Conservation (phyloP, 352 stramenopile genomes). For the Phytophthora nicotianae region DNA sequence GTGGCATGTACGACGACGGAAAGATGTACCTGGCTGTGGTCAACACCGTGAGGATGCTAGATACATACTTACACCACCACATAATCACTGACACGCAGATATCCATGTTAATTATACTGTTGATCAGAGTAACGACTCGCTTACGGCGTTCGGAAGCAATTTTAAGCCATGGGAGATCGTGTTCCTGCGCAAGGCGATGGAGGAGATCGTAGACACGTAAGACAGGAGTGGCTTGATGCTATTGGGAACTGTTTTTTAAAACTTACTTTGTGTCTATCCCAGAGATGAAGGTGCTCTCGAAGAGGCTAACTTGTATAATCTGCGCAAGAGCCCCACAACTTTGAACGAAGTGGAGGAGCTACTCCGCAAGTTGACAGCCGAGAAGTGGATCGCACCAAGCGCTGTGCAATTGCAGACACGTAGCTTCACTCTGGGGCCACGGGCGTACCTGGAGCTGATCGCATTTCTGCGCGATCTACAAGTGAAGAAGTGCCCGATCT, state of each 20-base stretch:
- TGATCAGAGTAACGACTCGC: constrained; percentile 69
- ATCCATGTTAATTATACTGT: constrained; percentile 1
- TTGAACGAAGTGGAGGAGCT: constrained; percentile 73
- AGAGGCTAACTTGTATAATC: constrained; percentile 69
- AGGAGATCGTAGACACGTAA: constrained; percentile 80
- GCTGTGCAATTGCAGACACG: constrained; percentile 40
- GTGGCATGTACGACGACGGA: constrained; percentile 81
- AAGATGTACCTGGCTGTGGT: constrained; percentile 83
- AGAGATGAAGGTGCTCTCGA: constrained; percentile 73
- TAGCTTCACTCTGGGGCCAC: constrained; percentile 66
- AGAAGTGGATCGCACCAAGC: constrained; percentile 75
- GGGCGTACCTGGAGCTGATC: constrained; percentile 75
- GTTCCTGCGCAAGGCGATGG: constrained; percentile 81
- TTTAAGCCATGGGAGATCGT: constrained; percentile 88
- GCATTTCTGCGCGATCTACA: constrained; percentile 77
- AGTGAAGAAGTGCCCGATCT: constrained; percentile 82
- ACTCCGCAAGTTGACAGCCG: constrained; percentile 60
- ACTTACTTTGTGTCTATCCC: constrained; percentile 5
- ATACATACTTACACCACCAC: neutral
- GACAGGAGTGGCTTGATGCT: neutral
- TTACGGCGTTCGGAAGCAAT: constrained; percentile 75
- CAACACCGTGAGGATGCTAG: constrained; percentile 57
- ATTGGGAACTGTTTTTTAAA: neutral
- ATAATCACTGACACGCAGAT: neutral
- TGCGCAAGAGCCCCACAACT: constrained; percentile 64